These are phyloP conservation scores for Nicotiana noctiflora DNA, from an alignment of 257 asterid species.

Conservation along the genomic window DNA sequence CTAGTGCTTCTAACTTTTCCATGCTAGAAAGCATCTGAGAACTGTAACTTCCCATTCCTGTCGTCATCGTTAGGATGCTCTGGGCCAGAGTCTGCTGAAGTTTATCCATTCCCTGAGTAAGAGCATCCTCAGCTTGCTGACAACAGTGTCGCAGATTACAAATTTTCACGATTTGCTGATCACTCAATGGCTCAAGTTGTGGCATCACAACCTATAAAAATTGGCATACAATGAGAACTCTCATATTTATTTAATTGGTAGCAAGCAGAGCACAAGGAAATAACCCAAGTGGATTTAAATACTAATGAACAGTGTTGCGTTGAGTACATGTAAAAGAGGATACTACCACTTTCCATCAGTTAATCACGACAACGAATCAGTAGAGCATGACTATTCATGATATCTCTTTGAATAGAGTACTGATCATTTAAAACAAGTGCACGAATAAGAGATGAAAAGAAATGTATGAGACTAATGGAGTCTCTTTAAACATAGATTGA, in stretches of 20 bases:
- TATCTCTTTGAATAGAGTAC: too few relatives aligned
- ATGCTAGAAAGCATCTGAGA: constrained; percentile 54
- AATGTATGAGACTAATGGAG: background rate
- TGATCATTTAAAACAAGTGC: too few relatives aligned
- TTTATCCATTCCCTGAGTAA: constrained; percentile 81
- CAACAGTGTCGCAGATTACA: constrained; percentile 59
- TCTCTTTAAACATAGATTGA: background rate
- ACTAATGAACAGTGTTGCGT: background rate
- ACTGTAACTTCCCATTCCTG: constrained; percentile 50
- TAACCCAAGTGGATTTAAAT: background rate
- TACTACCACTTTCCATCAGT: too few relatives aligned
- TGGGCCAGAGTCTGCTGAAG: constrained; percentile 77
- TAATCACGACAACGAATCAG: background rate
- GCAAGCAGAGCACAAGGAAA: background rate
- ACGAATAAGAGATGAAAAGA: too few relatives aligned
- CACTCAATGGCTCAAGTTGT: constrained; percentile 59
- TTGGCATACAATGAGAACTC: background rate
- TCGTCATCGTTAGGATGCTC: constrained; percentile 42
- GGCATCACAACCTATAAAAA: constrained; percentile 57
- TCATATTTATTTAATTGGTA: background rate
- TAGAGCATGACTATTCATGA: too few relatives aligned
- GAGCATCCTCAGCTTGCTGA: constrained; percentile 91
- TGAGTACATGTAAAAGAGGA: too few relatives aligned
- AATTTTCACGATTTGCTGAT: constrained; percentile 46
- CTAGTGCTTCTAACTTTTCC: constrained; percentile 63